phyloP scores from a whole-genome alignment of 192 early-diverging fungal genomes.

The Allomyces macrogynus region DNA sequence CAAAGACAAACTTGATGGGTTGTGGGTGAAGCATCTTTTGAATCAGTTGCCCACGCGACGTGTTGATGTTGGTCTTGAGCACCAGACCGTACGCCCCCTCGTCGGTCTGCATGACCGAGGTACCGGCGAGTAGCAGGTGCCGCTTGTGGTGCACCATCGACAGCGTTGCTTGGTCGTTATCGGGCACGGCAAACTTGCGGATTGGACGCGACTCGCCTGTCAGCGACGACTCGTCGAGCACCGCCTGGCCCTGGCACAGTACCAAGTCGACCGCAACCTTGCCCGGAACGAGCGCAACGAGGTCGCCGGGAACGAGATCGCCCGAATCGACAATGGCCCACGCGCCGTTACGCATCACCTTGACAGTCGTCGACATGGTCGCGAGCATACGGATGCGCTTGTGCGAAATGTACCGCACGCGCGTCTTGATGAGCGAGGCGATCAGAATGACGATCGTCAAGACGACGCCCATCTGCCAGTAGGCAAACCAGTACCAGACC shows the following conservation, averaged over 20 bases:
- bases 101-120: constrained; percentile 33
- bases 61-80: constrained; percentile 42
- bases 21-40: constrained; percentile 55
- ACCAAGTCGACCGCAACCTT: constrained; percentile 46
- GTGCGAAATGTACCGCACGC: constrained; percentile 28
- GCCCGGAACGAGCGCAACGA: constrained; percentile 24
- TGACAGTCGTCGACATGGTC: constrained; percentile 22
- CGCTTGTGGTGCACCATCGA: constrained; percentile 19
- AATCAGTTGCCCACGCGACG: constrained; percentile 46
- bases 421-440: constrained; percentile 25
- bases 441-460: constrained; percentile 28
- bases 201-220: constrained; percentile 67
- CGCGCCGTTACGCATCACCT: constrained; percentile 28
- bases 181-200: constrained; percentile 44
- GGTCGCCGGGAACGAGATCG: constrained; percentile 48
- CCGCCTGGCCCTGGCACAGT: constrained; percentile 41
- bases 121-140: constrained; percentile 49
- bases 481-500: constrained; percentile 29
- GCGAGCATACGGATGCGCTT: constrained; percentile 36
- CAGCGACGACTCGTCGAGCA: constrained; percentile 52
- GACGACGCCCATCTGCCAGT: constrained; percentile 32
- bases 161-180: constrained; percentile 22
- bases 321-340: constrained; percentile 27
- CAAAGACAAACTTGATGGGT: constrained; percentile 51
- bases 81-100: constrained; percentile 19